Evolutionary conservation across 1,284 basidiomycete genomes (phyloP).

Genomic region (Irpex sp.): DNA sequence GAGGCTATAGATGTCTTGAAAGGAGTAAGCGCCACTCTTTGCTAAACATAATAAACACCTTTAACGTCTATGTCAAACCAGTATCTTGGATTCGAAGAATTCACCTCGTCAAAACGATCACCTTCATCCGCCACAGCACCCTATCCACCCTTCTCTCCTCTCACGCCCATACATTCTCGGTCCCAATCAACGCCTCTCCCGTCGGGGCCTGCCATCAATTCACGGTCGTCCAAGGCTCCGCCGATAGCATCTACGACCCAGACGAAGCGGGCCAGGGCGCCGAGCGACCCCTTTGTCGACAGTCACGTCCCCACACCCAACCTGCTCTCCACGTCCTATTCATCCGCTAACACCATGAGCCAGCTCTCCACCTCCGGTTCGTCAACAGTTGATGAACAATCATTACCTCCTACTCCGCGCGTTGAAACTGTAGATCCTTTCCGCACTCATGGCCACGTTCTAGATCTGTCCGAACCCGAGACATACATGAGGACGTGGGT

Average conservation of each 20-base stretch:
- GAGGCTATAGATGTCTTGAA: constrained; percentile 79
- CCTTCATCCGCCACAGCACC: constrained; percentile 31
- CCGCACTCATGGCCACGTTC: constrained; percentile 25
- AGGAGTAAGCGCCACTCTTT: constrained; percentile 51
- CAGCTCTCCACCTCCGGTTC: constrained; percentile 27
- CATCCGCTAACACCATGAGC: constrained; percentile 42
- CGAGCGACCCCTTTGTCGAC: constrained; percentile 78
- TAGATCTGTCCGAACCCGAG: constrained; percentile 42
- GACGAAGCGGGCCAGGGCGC: constrained; percentile 62
- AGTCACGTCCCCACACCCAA: constrained; percentile 36
- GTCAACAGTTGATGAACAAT: constrained; percentile 35
- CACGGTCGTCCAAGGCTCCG: constrained; percentile 30
- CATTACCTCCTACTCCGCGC: constrained; percentile 31
- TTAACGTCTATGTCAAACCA: constrained; percentile 12
- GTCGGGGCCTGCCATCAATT: constrained; percentile 30
- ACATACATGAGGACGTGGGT: constrained; percentile 66
- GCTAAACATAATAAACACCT: constrained; percentile 4
- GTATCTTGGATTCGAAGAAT: constrained; percentile 61
- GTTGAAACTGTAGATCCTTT: constrained; percentile 35
- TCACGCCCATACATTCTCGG: constrained; percentile 44
- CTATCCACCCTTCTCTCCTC: constrained; percentile 30
- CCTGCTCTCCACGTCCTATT: constrained; percentile 52
- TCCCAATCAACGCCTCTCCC: constrained; percentile 54
- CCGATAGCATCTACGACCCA: constrained; percentile 38
- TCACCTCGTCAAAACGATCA: constrained; percentile 38